Conservation (phyloP, 139 green algal genomes). For the Trebouxia sp. region DNA sequence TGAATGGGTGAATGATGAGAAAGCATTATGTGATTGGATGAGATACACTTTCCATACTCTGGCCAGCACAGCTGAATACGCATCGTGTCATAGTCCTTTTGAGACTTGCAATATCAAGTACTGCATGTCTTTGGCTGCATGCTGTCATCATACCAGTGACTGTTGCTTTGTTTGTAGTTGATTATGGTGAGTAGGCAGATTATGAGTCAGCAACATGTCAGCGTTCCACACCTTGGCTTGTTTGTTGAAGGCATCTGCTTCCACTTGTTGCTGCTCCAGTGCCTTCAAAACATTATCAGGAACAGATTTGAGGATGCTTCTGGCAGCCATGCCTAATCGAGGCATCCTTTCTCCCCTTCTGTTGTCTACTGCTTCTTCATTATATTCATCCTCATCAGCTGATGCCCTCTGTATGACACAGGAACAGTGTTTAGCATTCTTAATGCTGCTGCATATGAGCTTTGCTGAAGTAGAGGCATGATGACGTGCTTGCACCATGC, state of each 20-base stretch:
- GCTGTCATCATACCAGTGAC: not conserved
- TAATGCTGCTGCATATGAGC: no score
- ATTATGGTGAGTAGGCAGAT: not conserved
- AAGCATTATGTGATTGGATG: no score
- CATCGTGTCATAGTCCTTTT: not conserved
- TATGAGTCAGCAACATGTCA: not conserved
- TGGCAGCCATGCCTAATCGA: constrained; percentile 15
- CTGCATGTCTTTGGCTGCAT: not conserved
- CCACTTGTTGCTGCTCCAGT: constrained; percentile 5
- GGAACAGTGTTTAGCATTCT: no score
- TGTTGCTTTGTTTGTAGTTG: not conserved
- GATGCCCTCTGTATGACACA: not conserved
- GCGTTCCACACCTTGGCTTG: not conserved
- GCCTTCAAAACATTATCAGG: not conserved
- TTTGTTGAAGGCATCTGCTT: constrained; percentile 5
- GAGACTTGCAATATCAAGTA: not conserved
- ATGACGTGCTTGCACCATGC: no score
- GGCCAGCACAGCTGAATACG: not conserved
- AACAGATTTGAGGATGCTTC: not conserved
- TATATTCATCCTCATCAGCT: not conserved
- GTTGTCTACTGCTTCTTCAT: no score
- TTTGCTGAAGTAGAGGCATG: no score
- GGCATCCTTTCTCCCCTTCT: no score
- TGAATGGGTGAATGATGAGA: no score
- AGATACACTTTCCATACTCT: no score